phyloP scores from a whole-genome alignment of 179 eudicot genomes.

The Camellia oleifera region DNA sequence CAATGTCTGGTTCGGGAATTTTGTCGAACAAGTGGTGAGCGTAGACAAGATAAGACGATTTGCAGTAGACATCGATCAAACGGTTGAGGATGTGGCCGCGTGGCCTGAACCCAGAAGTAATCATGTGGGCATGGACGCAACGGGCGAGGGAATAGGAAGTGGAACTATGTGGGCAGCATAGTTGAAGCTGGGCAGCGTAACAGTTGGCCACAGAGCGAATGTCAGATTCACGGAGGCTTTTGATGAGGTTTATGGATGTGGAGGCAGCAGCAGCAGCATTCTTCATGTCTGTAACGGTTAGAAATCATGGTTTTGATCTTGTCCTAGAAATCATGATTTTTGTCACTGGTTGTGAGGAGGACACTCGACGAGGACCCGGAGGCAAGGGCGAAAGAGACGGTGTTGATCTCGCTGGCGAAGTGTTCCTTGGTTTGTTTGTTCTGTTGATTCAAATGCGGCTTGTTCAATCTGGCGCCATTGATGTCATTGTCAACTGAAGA shows the following conservation, averaged over 20 bases:
- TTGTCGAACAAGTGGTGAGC: constrained; percentile 69
- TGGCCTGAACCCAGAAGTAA: constrained; percentile 62
- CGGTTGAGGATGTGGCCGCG: constrained; percentile 60
- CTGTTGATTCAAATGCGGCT: too few species aligned
- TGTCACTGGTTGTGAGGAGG: too few species aligned
- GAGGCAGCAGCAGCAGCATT: constrained; percentile 14
- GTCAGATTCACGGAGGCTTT: constrained; percentile 25
- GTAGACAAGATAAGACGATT: constrained; percentile 40
- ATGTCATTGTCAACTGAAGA: too few species aligned
- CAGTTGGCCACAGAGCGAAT: constrained; percentile 40
- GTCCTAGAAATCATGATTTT: too few species aligned
- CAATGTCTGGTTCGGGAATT: constrained; percentile 66
- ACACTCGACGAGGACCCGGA: too few species aligned
- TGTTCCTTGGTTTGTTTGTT: too few species aligned
- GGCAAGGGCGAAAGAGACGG: too few species aligned
- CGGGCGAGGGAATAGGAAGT: constrained; percentile 38
- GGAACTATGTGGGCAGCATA: constrained; percentile 42
- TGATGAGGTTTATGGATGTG: constrained; percentile 13
- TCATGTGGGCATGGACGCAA: constrained; percentile 70
- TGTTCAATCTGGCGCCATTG: too few species aligned
- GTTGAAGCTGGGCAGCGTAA: constrained; percentile 60
- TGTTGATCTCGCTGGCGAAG: too few species aligned
- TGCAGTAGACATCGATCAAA: constrained; percentile 53
- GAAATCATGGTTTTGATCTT: neutral
- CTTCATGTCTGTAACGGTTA: constrained; percentile 15